A percentile compares a stretch with the other conserved stretches of the same genome.
phyloP scores from a whole-genome alignment of 257 asterid genomes.

The Perilla frutescens region DNA sequence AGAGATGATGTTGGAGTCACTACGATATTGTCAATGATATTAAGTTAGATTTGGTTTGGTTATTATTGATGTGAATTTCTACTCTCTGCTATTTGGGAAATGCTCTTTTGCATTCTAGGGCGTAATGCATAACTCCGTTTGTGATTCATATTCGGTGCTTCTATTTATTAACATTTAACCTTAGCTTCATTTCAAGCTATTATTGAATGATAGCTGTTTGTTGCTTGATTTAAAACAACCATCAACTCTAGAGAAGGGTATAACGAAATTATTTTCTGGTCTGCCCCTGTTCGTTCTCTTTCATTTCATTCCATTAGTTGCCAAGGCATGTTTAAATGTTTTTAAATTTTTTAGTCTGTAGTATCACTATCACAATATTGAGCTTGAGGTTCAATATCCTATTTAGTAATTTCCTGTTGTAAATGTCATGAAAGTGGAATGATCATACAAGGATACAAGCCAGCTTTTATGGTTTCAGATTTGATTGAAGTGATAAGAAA shows the following conservation, averaged over 20 bases:
- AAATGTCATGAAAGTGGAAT: neutral
- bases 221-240: neutral
- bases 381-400: neutral
- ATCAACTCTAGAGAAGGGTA: neutral
- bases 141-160: neutral
- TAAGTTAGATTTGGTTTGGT: neutral
- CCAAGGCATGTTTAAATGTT: neutral
- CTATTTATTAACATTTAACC: neutral
- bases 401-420: neutral
- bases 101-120: too few relatives aligned
- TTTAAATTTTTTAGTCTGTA: neutral
- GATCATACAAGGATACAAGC: too few relatives aligned
- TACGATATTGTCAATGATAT: neutral
- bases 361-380: neutral
- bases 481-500: constrained; percentile 7
- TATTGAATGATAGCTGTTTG: neutral
- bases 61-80: neutral
- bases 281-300: neutral
- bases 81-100: neutral
- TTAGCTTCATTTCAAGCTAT: neutral
- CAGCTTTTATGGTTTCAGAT: neutral
- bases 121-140: neutral
- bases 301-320: neutral
- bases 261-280: neutral
- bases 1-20: neutral